Base-by-base conservation (phyloP, 495 filamentous ascomycete genomes). In the Lichenothelia convexa region DNA sequence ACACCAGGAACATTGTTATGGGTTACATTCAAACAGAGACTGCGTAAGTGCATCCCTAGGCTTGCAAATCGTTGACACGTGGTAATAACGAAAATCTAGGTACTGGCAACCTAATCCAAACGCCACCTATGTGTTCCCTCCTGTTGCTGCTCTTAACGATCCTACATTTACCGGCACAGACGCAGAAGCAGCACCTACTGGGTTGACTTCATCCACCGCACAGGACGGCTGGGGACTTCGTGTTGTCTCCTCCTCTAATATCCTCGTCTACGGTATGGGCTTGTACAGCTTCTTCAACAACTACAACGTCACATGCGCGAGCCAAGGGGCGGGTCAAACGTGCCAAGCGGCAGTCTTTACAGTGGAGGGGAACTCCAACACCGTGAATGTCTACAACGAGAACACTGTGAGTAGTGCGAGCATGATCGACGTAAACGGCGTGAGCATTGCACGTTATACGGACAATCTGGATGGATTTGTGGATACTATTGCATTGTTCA, bases 171-270 rank as follows among this genome's bases (percentile, higher is more conserved):
- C n/a, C 36, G n/a, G n/a, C n/a, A n/a, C n/a, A n/a, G n/a, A n/a
- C n/a, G n/a, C n/a, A n/a, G n/a, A n/a, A n/a, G 63, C 59, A 22
- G 70, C 70, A 36, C 42, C 53, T 5, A 56, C 54, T 3, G 53
- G 60, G 5, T 35, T 45, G 6, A 48, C 53, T 24, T 67, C 69
- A 47, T 78, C 74, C 42, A 55, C 60, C 4, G n/a, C n/a, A n/a
- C n/a, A n/a, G n/a, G 62, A 71, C 32, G 62, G 75, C 0, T 80
- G 76, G 59, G 78, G 71, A 16, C 59, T 85, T 9, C 67, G 77
- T 4, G 61, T 85, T 21, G 43, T 77, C 24, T 54, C 71, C 52
- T 72, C 65, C 12, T 50, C 54, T 1, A 59, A 70, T 39, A 60
- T 85, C 11, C 45, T 65, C 26, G 55, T 82, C 20, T 84, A 56